These are phyloP conservation scores for Mycosphaerella arachidis DNA, from an alignment of 2,329 filamentous ascomycete genomes.

Conservation along the genomic window DNA sequence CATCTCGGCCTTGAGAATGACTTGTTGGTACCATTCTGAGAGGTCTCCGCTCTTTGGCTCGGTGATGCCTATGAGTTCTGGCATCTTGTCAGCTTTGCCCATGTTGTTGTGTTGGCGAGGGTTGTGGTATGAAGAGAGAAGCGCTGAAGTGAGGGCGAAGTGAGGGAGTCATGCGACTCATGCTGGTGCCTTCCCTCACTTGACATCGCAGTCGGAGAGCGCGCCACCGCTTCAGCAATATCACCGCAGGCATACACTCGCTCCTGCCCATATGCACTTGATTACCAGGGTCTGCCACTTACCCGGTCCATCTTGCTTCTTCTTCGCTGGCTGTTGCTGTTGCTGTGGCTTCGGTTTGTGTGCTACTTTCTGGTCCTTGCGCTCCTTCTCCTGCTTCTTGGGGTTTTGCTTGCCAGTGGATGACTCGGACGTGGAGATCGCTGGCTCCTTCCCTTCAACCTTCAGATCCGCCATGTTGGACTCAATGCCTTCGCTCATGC, in stretches of 20 bases:
- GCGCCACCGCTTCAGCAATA: not conserved
- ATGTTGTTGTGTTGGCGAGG: not conserved
- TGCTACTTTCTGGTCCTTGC: conserved; percentile 31
- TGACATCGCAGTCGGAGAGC: not conserved
- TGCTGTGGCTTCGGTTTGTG: conserved; percentile 29
- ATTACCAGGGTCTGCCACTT: not conserved
- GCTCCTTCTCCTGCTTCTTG: conserved; percentile 34
- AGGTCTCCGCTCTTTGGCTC: conserved; percentile 82
- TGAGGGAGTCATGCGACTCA: not conserved
- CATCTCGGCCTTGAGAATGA: conserved; percentile 94
- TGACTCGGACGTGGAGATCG: conserved; percentile 5
- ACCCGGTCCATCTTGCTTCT: conserved; percentile 51
- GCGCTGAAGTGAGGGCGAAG: not conserved
- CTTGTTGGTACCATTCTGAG: conserved; percentile 93
- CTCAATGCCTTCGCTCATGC: conserved; percentile 24
- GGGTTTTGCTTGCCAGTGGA: conserved; percentile 28
- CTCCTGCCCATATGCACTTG: not conserved
- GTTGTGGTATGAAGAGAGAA: not conserved
- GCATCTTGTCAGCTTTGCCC: not conserved
- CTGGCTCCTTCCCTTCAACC: conserved; percentile 15
- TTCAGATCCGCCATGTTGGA: conserved; percentile 28
- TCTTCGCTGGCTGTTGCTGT: conserved; percentile 28
- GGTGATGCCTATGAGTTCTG: conserved; percentile 77
- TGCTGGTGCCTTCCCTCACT: not conserved
- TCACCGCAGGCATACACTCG: not conserved